Evolutionary conservation across 441 rosid genomes (phyloP).

Genomic region (Lagerstroemia fauriei): DNA sequence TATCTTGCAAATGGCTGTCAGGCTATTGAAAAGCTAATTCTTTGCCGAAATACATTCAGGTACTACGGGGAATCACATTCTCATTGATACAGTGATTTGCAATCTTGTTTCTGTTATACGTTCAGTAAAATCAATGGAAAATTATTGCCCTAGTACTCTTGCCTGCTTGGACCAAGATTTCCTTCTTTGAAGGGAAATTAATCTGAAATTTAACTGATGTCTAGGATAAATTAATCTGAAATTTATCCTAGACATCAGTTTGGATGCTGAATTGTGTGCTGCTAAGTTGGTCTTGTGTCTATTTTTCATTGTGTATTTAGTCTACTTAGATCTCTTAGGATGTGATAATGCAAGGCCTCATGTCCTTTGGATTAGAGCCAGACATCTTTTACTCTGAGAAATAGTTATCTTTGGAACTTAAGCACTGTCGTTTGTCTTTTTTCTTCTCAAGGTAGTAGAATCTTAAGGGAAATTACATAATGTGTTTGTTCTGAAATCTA

Average conservation of each 20-base stretch:
- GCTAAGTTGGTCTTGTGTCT: not conserved
- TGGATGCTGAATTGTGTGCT: not conserved
- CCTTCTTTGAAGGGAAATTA: not conserved
- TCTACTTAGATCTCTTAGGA: not conserved
- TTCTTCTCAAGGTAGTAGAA: too few species aligned
- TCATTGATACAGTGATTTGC: not conserved
- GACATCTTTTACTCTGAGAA: too few species aligned
- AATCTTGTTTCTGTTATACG: not conserved
- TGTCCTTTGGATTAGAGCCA: too few species aligned
- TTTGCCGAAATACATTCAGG: conserved; percentile 54
- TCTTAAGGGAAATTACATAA: too few species aligned
- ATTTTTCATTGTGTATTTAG: too few species aligned
- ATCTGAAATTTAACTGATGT: too few species aligned
- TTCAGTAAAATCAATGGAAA: not conserved
- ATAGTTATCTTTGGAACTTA: too few species aligned
- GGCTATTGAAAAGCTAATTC: conserved; percentile 53
- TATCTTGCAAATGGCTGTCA: conserved; percentile 80
- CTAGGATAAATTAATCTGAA: too few species aligned
- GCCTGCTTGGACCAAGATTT: not conserved
- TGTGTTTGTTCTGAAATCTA: too few species aligned
- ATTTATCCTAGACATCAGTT: not conserved
- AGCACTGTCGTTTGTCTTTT: too few species aligned
- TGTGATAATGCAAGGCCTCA: too few species aligned
- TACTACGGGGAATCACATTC: not conserved
- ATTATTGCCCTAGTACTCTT: not conserved